phyloP scores from a whole-genome alignment of 441 rosid species.

The Oxalis stricta region DNA sequence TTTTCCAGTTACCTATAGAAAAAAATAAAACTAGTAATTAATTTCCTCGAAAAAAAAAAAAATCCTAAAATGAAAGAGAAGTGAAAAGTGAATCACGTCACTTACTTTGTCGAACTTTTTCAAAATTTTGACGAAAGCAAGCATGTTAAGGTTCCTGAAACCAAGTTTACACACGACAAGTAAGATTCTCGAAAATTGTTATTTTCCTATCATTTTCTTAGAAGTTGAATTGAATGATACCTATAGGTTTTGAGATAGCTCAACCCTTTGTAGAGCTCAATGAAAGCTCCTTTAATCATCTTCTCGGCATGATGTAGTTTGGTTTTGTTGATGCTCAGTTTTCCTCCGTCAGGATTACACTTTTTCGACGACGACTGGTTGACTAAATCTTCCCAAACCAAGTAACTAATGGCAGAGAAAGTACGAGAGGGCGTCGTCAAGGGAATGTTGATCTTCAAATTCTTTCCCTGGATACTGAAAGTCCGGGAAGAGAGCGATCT shows the following conservation, averaged over 20 bases:
- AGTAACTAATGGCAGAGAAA: conserved; percentile 64
- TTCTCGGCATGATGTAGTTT: conserved; percentile 80
- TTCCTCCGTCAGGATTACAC: conserved; percentile 36
- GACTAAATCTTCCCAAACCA: conserved; percentile 59
- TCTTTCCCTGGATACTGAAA: conserved; percentile 67
- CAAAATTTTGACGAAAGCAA: conserved; percentile 90
- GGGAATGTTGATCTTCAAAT: conserved; percentile 69
- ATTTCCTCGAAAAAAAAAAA: neutral
- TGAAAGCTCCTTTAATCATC: conserved; percentile 75
- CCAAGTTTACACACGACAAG: conserved; percentile 1
- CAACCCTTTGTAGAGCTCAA: conserved; percentile 82
- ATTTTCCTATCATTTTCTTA: no score
- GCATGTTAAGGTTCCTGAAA: conserved; percentile 84
- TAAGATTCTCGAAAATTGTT: neutral
- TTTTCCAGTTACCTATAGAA: conserved; percentile 62
- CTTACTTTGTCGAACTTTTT: conserved; percentile 88
- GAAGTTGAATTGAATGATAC: conserved; percentile 16
- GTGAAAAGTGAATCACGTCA: neutral
- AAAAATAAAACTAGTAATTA: neutral
- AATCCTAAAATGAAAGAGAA: conserved; percentile 6
- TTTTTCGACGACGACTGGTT: conserved; percentile 58
- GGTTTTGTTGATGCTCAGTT: conserved; percentile 53
- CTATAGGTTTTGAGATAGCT: conserved; percentile 83
- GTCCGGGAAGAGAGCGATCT: conserved; percentile 36
- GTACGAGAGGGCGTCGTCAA: conserved; percentile 68